Percentiles rank a stretch among this genome's conserved stretches.
Conservation (phyloP, 164 flowering plant genomes). For the grape (Vitis vinifera) region ASM3070453v1 NC_081817.1:26813501-26814000, state of each 20-base stretch:
- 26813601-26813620: constrained; percentile 56
- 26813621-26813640: constrained; percentile 63
- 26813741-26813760: constrained; percentile 8
- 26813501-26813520: no score
- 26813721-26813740: constrained; percentile 10
- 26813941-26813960: constrained; percentile 44
- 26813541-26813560: no score
- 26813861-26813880: no score
- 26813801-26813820: constrained; percentile 33
- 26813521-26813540: no score
- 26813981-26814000: constrained; percentile 50
- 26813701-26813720: constrained; percentile 20
- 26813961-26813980: constrained; percentile 34
- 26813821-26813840: constrained; percentile 39
- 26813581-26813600: constrained; percentile 83
- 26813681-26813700: constrained; percentile 48
- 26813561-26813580: neutral
- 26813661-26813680: constrained; percentile 25
- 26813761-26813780: constrained; percentile 23
- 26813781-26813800: constrained; percentile 73
- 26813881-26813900: no score
- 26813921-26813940: constrained; percentile 17
- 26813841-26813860: constrained; percentile 25
- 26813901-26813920: no score
- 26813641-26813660: constrained; percentile 57